These are phyloP conservation scores for Pseudogymnoascus sp. DNA, from an alignment of 2,329 filamentous ascomycete genomes.

Conservation along the genomic window DNA sequence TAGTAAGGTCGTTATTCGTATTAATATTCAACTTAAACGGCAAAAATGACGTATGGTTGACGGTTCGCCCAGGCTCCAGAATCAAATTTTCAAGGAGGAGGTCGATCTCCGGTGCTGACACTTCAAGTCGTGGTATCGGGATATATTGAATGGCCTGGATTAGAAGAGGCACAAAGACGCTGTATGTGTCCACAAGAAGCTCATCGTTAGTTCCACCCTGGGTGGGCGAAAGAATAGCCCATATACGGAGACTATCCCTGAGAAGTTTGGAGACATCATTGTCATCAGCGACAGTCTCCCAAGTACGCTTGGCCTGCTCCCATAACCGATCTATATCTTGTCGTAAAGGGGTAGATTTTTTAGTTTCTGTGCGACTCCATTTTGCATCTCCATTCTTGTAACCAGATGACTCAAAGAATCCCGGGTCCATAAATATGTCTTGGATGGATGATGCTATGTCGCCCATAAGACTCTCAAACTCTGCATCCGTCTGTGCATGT, in stretches of 20 bases:
- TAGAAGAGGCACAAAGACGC: conserved; percentile 72
- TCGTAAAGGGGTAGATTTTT: conserved; percentile 57
- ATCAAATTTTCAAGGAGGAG: conserved; percentile 85
- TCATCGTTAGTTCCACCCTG: conserved; percentile 60
- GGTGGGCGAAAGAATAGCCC: conserved; percentile 59
- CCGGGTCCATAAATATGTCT: conserved; percentile 74
- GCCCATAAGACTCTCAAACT: conserved; percentile 71
- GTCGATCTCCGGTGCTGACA: conserved; percentile 75
- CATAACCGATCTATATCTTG: conserved; percentile 68
- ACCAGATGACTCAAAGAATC: conserved; percentile 69
- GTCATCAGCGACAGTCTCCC: conserved; percentile 64
- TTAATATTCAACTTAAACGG: conserved; percentile 75
- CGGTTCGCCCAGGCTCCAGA: conserved; percentile 74
- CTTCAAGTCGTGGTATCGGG: conserved; percentile 82
- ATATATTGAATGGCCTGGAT: conserved; percentile 76
- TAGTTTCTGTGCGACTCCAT: conserved; percentile 32
- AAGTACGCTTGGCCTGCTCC: conserved; percentile 57
- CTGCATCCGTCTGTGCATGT: conserved; percentile 67
- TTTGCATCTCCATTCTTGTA: not conserved
- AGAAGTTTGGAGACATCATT: conserved; percentile 62
- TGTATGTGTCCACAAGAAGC: conserved; percentile 65
- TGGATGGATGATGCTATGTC: conserved; percentile 69
- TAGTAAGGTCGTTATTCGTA: conserved; percentile 78
- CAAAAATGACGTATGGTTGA: conserved; percentile 82
- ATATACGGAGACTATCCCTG: conserved; percentile 58